A percentile compares a stretch with the other conserved stretches of the same genome.
Evolutionary conservation across 768 basidiomycete genomes (phyloP).

Genomic region (Lyophyllum semitale): DNA sequence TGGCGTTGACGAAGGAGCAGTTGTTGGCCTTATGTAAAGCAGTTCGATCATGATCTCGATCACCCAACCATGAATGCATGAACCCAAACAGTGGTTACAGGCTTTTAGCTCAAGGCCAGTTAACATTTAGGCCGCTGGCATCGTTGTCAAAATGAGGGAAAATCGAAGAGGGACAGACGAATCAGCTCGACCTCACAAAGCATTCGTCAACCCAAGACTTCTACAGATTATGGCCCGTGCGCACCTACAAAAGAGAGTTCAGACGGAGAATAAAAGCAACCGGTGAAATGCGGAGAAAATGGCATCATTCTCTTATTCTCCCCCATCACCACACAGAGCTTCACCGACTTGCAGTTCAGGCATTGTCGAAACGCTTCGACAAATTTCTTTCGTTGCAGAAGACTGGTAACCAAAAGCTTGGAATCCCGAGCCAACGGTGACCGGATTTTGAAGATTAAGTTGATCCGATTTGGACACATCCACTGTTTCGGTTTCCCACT

Average conservation of each 20-base stretch:
- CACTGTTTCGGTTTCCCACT: conserved; percentile 44
- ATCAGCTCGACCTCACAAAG: too few relatives aligned
- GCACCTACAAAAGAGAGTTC: conserved; percentile 9
- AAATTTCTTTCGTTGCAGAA: conserved; percentile 12
- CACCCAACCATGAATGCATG: too few relatives aligned
- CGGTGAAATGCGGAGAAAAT: conserved; percentile 18
- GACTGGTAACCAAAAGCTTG: conserved; percentile 24
- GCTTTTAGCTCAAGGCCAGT: not conserved
- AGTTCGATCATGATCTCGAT: conserved; percentile 1
- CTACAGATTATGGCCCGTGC: conserved; percentile 18
- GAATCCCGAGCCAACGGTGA: conserved; percentile 30
- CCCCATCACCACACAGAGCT: not conserved
- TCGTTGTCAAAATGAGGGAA: too few relatives aligned
- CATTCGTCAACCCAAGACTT: not conserved
- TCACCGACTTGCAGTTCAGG: not conserved
- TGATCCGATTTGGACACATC: conserved; percentile 37
- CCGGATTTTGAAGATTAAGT: conserved; percentile 31
- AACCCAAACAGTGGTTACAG: conserved; percentile 4
- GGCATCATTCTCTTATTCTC: conserved; percentile 4
- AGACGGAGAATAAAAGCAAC: conserved; percentile 24
- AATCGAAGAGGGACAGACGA: too few relatives aligned
- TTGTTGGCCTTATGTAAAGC: conserved; percentile 1
- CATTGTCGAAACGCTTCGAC: not conserved
- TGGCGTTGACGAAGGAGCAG: conserved; percentile 3
- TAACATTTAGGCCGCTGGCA: not conserved